A percentile compares a stretch with the other conserved stretches of the same genome.
phyloP scores from a whole-genome alignment of 805 yeast genomes.

The Candida coquimbonensis region DNA sequence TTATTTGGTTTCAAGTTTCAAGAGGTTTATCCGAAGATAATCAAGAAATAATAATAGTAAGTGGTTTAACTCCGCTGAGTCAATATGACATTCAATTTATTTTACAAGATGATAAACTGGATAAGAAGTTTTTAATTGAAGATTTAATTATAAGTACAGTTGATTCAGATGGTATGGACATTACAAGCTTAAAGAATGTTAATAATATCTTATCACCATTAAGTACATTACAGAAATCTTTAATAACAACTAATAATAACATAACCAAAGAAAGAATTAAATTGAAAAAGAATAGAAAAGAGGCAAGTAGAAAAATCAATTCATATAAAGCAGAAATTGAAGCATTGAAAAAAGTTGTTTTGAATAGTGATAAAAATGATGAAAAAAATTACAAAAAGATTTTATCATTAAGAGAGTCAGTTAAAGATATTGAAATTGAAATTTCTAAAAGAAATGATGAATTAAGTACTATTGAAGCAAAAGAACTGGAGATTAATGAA shows the following conservation, averaged over 20 bases:
- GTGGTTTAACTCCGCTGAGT: constrained; percentile 58
- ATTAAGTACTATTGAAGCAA: constrained; percentile 9
- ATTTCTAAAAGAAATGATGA: constrained; percentile 15
- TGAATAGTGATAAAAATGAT: constrained; percentile 45
- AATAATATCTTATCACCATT: constrained; percentile 44
- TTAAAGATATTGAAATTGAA: constrained; percentile 23
- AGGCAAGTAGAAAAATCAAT: constrained; percentile 46
- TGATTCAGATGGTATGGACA: constrained; percentile 16
- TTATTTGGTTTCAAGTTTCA: constrained; percentile 61
- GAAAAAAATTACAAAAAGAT: constrained; percentile 35
- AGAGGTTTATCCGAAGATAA: constrained; percentile 37
- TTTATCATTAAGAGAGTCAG: constrained; percentile 12
- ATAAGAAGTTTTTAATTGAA: constrained; percentile 28
- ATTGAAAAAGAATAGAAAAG: constrained; percentile 50
- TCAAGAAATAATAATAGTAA: constrained; percentile 48
- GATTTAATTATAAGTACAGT: constrained; percentile 34
- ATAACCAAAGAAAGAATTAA: constrained; percentile 51
- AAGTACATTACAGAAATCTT: constrained; percentile 56
- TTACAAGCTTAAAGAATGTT: constrained; percentile 25
- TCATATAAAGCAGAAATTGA: constrained; percentile 53
- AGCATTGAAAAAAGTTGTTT: constrained; percentile 38
- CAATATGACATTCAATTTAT: constrained; percentile 52
- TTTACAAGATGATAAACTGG: constrained; percentile 23
- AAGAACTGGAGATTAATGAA: constrained; percentile 33
- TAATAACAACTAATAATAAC: constrained; percentile 55